Evolutionary conservation across 768 basidiomycete species (phyloP), one percentile per base, ranked within the genome.

Genomic region (Roridomyces roridus): DNA sequence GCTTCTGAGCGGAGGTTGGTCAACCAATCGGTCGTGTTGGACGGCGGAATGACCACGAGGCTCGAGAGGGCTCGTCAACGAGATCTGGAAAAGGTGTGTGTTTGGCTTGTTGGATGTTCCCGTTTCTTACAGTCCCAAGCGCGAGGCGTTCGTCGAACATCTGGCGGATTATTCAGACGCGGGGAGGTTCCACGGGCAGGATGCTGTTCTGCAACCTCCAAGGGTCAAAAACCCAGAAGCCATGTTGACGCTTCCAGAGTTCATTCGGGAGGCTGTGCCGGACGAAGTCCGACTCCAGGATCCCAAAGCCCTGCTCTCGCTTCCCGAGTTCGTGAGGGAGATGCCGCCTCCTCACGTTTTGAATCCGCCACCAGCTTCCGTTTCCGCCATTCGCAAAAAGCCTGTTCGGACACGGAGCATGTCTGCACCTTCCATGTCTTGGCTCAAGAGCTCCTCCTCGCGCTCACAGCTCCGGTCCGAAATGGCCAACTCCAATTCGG

Each of bases 101-200:
- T 51, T 8, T 10, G 31, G 31, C 15, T 29, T 25, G 23, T 9
- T 28, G 18, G 6, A 25, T 20, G 10, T 46, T 45, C n/a, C 29
- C 46, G 25, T 63, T 29, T 43, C 55, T 51, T 37, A 39, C 36
- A 56, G 44, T 25, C 31, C 59, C 29, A 63, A 92, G 89, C 85
- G 87, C 54, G 83, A 87, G 40, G 83, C 82, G 8, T 93, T 96
- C 67, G 87, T 95, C 10, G 86, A 89, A 51, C 84, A 85, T 54
- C 78, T 96, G 2, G 77, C 86, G 10, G 77, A 81, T 25, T 91
- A 91, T 66, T 90, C 92, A 0, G 78, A 80, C 42, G 82, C 86
- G 1, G 87, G 94, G 20, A 82, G 94, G 51, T 73, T 96, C 34
- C 86, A 87, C 50, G 80, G 82, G 14, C 94, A 97, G 70, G 94